These are phyloP conservation scores for Paradendryphiella salina DNA, from an alignment of 2,329 filamentous ascomycete genomes.

Conservation along the genomic window DNA sequence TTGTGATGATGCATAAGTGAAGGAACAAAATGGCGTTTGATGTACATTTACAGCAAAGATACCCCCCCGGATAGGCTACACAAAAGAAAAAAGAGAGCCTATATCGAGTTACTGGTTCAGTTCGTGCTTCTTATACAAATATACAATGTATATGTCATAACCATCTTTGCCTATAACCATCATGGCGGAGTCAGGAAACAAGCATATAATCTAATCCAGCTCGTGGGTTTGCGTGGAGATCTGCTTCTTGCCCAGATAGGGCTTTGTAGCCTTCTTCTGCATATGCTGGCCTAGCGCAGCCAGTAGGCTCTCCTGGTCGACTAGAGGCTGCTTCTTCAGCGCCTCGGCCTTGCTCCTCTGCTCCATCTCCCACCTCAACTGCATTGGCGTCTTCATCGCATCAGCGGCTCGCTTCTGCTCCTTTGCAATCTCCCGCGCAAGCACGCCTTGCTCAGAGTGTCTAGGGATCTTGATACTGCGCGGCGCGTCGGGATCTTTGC, in stretches of 20 bases:
- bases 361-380: slow-evolving; percentile 40
- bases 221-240: slow-evolving; percentile 10
- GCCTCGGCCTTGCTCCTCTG: slow-evolving; percentile 29
- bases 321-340: slow-evolving; percentile 23
- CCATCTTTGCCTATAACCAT: not conserved
- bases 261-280: slow-evolving; percentile 26
- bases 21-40: not conserved
- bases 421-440: slow-evolving; percentile 37
- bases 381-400: slow-evolving; percentile 43
- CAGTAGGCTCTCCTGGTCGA: slow-evolving; percentile 45
- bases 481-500: slow-evolving; percentile 40
- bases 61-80: not conserved
- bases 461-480: slow-evolving; percentile 12
- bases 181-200: too few relatives aligned
- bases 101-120: slow-evolving; percentile 2
- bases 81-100: not conserved
- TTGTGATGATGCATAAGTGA: not conserved
- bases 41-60: not conserved
- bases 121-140: slow-evolving; percentile 17
- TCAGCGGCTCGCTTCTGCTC: slow-evolving; percentile 22
- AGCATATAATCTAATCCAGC: slow-evolving; percentile 14
- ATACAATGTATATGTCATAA: slow-evolving; percentile 30
- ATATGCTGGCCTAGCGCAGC: slow-evolving; percentile 51
- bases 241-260: slow-evolving; percentile 17
- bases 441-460: slow-evolving; percentile 5